Evolutionary conservation across 768 basidiomycete species (phyloP), one percentile per base, ranked within the genome.

Genomic region (Ramaria sp.): DNA sequence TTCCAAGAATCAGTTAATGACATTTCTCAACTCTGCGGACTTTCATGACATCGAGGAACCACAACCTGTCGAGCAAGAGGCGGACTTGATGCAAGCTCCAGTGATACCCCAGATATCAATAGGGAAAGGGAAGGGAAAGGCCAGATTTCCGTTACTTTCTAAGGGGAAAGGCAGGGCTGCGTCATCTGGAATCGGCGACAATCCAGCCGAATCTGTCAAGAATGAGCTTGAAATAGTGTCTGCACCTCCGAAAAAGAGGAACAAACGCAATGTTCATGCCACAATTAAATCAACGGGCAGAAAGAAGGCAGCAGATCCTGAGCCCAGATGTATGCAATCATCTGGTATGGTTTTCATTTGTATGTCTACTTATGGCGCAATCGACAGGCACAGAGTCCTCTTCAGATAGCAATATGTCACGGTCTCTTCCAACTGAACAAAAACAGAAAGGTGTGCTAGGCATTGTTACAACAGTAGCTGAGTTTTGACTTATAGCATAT

Each of bases 1-100:
- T n/a, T 52, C 51, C 11, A 52, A 52, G 51, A 52, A 52, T 24
- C 38, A 37, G 17, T 20, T 52, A 19, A 37, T 52, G 51, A n/a
- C 33, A 6, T 22, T 52, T 38, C 34, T 52, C 3, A 20, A 52
- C 19, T 39, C 51, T 38, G 33, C 4, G 6, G 51, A 34, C 4
- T 52, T 52, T 52, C 51, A 39, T 1, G 20, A 52, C 31, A 39
- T 38, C 37, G 24, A 38, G 51, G 34, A 37, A 19, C 34, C 37
- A 1, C 48, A 3, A 19, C 34, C 15, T 34, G n/a, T 22, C 10
- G 33, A 52, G 37, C 27, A 39, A 31, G 17, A 22, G 1, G 48
- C 20, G 2, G 48, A 49, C 3, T 24, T 24, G 22, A 4, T 15
- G 6, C 3, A 30, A 30, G 27, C 27, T 27, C 9, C 34, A 3